Evolutionary conservation across 345 rosid genomes (phyloP).

Genomic region (Raphanus sativus): DNA sequence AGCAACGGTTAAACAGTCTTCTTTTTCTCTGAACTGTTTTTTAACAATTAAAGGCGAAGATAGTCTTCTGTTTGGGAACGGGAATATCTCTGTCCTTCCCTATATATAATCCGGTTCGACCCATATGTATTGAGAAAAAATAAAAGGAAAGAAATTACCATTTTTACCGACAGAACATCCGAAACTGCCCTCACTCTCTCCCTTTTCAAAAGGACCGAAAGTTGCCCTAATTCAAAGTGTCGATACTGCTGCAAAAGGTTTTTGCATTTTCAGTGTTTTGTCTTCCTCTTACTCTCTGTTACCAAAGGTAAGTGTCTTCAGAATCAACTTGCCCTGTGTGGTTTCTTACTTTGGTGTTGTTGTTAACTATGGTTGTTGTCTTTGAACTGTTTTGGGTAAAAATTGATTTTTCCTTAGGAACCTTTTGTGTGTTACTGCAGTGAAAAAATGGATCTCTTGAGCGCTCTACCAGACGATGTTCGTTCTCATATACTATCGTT

Average conservation of each 20-base stretch:
- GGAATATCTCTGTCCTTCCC: not conserved
- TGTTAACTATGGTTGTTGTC: not conserved
- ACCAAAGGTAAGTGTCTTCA: not conserved
- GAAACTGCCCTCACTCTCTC: not conserved
- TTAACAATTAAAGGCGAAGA: slow-evolving; percentile 19
- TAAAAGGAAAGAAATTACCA: not conserved
- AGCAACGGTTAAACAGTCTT: not conserved
- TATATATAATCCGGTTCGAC: not conserved
- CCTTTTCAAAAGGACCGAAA: not conserved
- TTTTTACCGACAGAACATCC: not conserved
- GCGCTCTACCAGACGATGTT: slow-evolving; percentile 12
- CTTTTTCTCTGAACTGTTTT: not conserved
- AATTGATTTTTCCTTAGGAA: not conserved
- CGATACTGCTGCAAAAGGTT: not conserved
- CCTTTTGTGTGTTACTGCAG: not conserved
- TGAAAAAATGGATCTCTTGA: slow-evolving; percentile 26
- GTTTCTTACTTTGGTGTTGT: not conserved
- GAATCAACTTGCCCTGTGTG: not conserved
- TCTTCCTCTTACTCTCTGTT: not conserved
- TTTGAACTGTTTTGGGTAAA: not conserved
- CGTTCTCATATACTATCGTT: slow-evolving; percentile 12
- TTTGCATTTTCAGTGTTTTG: not conserved
- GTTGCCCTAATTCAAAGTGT: not conserved
- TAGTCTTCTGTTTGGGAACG: slow-evolving; percentile 20
- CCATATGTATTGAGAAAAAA: not conserved